phyloP scores from a whole-genome alignment of 306 rosid genomes.

The Rubus idaeus region DNA sequence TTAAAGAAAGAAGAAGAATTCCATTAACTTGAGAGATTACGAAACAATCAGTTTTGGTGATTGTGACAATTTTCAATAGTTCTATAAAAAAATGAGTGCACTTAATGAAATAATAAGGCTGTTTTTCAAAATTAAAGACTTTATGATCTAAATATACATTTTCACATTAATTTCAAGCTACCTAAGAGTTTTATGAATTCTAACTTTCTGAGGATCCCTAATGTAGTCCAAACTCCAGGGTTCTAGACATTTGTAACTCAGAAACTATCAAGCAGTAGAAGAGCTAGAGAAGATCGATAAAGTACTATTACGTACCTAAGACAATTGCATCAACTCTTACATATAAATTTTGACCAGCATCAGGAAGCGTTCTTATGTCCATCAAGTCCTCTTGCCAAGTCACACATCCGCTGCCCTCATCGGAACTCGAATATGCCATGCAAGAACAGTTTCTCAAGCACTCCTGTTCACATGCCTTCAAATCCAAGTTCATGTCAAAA shows the following conservation, averaged over 20 bases:
- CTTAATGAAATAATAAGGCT: no score
- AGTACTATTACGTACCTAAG: conserved; percentile 10
- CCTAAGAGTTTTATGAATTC: not conserved
- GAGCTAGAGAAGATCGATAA: no score
- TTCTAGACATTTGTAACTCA: not conserved
- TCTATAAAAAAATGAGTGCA: not conserved
- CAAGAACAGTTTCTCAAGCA: conserved; percentile 56
- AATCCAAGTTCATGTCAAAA: conserved; percentile 23
- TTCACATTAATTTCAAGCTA: not conserved
- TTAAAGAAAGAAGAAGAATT: not conserved
- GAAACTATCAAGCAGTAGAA: not conserved
- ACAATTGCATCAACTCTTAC: conserved; percentile 41
- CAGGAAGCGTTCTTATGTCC: conserved; percentile 33
- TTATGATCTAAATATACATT: not conserved
- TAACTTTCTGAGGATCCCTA: no score
- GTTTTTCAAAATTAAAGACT: not conserved
- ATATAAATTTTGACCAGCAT: conserved; percentile 43
- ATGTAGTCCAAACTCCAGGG: not conserved
- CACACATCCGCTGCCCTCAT: conserved; percentile 53
- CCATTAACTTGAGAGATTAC: not conserved
- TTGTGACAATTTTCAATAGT: not conserved
- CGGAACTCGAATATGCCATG: conserved; percentile 38
- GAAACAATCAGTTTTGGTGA: not conserved
- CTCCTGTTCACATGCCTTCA: conserved; percentile 31
- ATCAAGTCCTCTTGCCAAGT: conserved; percentile 51